phyloP scores from a whole-genome alignment of 768 basidiomycete species.

The Pisolithus sp. region DNA sequence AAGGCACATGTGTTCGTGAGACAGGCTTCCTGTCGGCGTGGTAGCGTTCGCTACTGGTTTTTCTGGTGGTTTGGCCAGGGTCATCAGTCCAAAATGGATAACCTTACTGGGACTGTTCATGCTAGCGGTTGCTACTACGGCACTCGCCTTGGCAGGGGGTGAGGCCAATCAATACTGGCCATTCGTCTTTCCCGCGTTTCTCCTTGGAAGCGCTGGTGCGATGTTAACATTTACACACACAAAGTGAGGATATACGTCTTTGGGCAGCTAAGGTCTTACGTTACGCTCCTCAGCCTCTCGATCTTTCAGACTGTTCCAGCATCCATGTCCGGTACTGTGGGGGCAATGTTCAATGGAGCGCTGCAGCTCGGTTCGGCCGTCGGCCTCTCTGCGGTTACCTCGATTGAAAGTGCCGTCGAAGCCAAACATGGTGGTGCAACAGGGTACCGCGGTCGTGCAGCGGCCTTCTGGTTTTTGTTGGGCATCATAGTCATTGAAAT shows the following conservation, averaged over 20 bases:
- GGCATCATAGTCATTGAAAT: conserved; percentile 30
- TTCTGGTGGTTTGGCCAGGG: conserved; percentile 33
- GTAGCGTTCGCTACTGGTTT: conserved; percentile 32
- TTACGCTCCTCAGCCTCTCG: conserved; percentile 34
- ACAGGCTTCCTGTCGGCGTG: conserved; percentile 37
- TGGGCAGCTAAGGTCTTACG: neutral
- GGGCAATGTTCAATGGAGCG: conserved; percentile 50
- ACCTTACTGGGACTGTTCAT: conserved; percentile 37
- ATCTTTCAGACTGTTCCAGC: conserved; percentile 43
- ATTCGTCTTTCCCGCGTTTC: conserved; percentile 44
- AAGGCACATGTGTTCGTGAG: conserved; percentile 1
- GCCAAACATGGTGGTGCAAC: conserved; percentile 23
- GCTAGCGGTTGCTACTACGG: conserved; percentile 31
- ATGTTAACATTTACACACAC: conserved; percentile 42
- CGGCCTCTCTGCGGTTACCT: conserved; percentile 41
- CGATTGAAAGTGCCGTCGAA: conserved; percentile 43
- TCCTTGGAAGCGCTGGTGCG: conserved; percentile 40
- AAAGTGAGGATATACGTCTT: conserved; percentile 31
- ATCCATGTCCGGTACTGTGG: conserved; percentile 46
- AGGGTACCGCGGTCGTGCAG: conserved; percentile 36
- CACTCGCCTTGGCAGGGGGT: conserved; percentile 39
- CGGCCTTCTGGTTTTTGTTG: conserved; percentile 40
- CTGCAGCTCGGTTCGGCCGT: conserved; percentile 49
- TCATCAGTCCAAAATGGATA: conserved; percentile 37
- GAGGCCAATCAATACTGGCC: conserved; percentile 39